Base-by-base conservation (phyloP, 2,329 filamentous ascomycete genomes). In the Colletotrichum sp. region DNA sequence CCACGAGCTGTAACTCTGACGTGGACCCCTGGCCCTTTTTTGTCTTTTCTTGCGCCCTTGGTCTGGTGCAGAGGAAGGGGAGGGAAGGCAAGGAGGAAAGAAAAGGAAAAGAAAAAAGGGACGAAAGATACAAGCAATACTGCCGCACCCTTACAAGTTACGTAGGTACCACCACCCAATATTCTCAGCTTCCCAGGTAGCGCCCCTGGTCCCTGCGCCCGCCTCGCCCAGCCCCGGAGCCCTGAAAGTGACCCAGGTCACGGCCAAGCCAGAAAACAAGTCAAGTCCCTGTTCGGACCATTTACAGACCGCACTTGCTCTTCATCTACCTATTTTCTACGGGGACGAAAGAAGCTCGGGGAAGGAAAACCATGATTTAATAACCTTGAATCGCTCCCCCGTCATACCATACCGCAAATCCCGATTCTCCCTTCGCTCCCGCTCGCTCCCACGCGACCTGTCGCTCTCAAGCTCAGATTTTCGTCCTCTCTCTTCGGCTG, bases 221-320 rank as follows among this genome's bases (percentile, higher is more conserved):
- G 59, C 72, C 66, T 72, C 52, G 30, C 59, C 74, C 65, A 76
- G 71, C 71, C 74, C 74, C 61, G 59, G 65, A 74, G 71, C 70
- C 70, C 65, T 76, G 74, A 59, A 76, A 69, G 36, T 32, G 18
- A 48, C 39, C 39, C 57, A 75, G 67, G 70, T 60, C 59, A 73
- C 74, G 63, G 48, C 64, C 32, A 75, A 57, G 30, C 55, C 65
- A 39, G 30, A 48, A 67, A 74, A 30, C 57, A 43, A 67, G 70
- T 57, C 59, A 13, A 67, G 65, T 30, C 70, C 71, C 59, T 61
- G 65, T 59, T 57, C 30, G 60, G 55, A 28, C 60, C 64, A 63
- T 61, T 71, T 28, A 63, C 69, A 72, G 63, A 67, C 66, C 67
- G 59, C 64, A 61, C 65, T 64, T 60, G 65, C 70, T 39, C 64